Percentiles rank a stretch among this genome's conserved stretches.
These are phyloP conservation scores for Zygoascus biomembranicola DNA, from an alignment of 805 yeast genomes.

Conservation along the genomic window DNA sequence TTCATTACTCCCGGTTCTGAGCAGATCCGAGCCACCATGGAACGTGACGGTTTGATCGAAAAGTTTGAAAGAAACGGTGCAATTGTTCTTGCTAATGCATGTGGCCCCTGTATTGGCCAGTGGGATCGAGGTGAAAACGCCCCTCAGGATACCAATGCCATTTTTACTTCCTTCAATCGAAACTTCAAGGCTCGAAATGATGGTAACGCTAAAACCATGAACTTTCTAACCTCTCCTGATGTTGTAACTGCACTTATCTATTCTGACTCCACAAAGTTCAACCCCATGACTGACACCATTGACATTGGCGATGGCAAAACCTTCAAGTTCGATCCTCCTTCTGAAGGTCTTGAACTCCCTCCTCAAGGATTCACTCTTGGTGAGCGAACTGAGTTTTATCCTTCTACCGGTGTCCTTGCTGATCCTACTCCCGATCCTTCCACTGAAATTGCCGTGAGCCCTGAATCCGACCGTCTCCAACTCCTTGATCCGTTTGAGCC, in stretches of 20 bases:
- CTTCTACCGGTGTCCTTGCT: slow-evolving; percentile 37
- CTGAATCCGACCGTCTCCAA: slow-evolving; percentile 87
- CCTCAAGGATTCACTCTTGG: slow-evolving; percentile 65
- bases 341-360: slow-evolving; percentile 81
- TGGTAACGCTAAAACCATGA: slow-evolving; percentile 96
- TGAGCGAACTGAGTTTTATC: slow-evolving; percentile 60
- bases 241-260: slow-evolving; percentile 95
- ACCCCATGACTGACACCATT: slow-evolving; percentile 84
- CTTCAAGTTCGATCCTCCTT: slow-evolving; percentile 70
- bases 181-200: slow-evolving; percentile 97
- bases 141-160: slow-evolving; percentile 65
- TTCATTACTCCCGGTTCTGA: slow-evolving; percentile 98
- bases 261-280: slow-evolving; percentile 86
- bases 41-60: slow-evolving; percentile 83
- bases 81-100: slow-evolving; percentile 88
- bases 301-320: slow-evolving; percentile 52
- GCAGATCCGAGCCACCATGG: slow-evolving; percentile 94
- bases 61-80: slow-evolving; percentile 85
- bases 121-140: slow-evolving; percentile 84
- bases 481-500: slow-evolving; percentile 72
- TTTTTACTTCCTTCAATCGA: slow-evolving; percentile 95
- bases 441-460: slow-evolving; percentile 62
- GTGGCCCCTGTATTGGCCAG: slow-evolving; percentile 99
- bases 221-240: slow-evolving; percentile 97
- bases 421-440: slow-evolving; percentile 59